A percentile compares a stretch with the other conserved stretches of the same genome.
phyloP scores from a whole-genome alignment of 345 rosid genomes.

The Sapria himalayana region DNA sequence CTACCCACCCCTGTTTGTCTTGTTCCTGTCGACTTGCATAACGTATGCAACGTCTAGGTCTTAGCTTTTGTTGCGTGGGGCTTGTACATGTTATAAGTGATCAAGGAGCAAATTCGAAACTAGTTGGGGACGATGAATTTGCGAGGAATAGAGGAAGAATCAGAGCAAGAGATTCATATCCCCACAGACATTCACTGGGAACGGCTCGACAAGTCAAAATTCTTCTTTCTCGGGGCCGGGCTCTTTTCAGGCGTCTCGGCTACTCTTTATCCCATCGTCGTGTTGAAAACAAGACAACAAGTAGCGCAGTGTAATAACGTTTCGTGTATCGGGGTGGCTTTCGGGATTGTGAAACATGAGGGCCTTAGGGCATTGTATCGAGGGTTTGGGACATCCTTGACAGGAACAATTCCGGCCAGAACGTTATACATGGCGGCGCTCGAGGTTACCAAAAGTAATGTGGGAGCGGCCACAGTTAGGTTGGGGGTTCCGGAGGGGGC shows the following conservation, averaged over 20 bases:
- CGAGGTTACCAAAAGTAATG: slow-evolving; percentile 72
- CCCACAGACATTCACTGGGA: slow-evolving; percentile 68
- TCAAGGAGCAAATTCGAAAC: no score
- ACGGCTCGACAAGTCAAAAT: slow-evolving; percentile 75
- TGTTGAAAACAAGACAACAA: slow-evolving; percentile 78
- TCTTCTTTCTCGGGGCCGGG: slow-evolving; percentile 80
- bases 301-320: slow-evolving; percentile 37
- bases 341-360: slow-evolving; percentile 34
- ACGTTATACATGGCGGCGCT: slow-evolving; percentile 77
- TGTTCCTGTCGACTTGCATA: neutral
- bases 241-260: slow-evolving; percentile 80
- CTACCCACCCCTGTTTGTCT: neutral
- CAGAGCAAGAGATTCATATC: slow-evolving; percentile 31
- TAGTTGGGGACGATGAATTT: slow-evolving; percentile 45
- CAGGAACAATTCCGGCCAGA: slow-evolving; percentile 86
- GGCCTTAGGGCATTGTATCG: slow-evolving; percentile 65
- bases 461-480: slow-evolving; percentile 41
- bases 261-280: slow-evolving; percentile 49
- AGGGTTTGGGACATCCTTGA: slow-evolving; percentile 77
- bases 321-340: slow-evolving; percentile 31
- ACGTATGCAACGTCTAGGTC: neutral
- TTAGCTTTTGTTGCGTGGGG: neutral
- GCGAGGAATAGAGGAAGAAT: slow-evolving; percentile 30
- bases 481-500: slow-evolving; percentile 57
- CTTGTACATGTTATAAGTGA: slow-evolving; percentile 10